A percentile compares a stretch with the other conserved stretches of the same genome.
phyloP scores from a whole-genome alignment of 768 basidiomycete species.

The Tulasnella sp. region DNA sequence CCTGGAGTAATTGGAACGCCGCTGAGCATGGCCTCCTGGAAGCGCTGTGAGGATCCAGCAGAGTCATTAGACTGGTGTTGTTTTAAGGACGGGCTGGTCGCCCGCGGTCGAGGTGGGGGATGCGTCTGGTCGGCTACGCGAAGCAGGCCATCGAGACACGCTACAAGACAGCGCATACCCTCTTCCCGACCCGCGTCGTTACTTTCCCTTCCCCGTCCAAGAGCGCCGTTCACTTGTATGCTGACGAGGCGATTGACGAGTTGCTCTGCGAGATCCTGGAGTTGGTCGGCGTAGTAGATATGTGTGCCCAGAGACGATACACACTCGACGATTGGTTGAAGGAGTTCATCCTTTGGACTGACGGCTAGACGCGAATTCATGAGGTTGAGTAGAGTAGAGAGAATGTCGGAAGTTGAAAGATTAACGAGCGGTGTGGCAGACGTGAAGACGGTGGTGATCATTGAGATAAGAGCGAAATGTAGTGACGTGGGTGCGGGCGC shows the following conservation, averaged over 20 bases:
- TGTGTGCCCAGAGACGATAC: conserved; percentile 80
- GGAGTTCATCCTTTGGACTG: conserved; percentile 49
- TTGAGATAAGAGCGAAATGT: conserved; percentile 54
- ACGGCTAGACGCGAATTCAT: conserved; percentile 58
- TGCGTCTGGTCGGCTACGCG: conserved; percentile 40
- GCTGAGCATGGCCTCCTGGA: neutral
- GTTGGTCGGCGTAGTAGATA: conserved; percentile 93
- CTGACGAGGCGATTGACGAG: conserved; percentile 61
- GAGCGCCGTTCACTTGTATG: conserved; percentile 53
- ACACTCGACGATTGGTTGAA: conserved; percentile 59
- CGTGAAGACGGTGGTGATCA: conserved; percentile 76
- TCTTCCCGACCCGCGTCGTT: conserved; percentile 41
- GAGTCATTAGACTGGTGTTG: neutral
- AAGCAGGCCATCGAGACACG: conserved; percentile 60
- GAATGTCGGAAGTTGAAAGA: conserved; percentile 79
- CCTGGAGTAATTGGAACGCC: neutral
- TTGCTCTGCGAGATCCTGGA: conserved; percentile 82
- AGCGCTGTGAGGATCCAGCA: neutral
- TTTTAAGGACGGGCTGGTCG: too few relatives aligned
- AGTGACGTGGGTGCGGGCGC: conserved; percentile 34
- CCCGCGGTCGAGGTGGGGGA: conserved; percentile 15
- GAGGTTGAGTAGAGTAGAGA: conserved; percentile 64
- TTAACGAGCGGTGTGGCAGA: conserved; percentile 77
- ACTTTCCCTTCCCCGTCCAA: conserved; percentile 28
- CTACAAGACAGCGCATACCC: conserved; percentile 58